Base-by-base conservation (phyloP, 1,284 basidiomycete genomes). In the Ceratobasidium sp. region DNA sequence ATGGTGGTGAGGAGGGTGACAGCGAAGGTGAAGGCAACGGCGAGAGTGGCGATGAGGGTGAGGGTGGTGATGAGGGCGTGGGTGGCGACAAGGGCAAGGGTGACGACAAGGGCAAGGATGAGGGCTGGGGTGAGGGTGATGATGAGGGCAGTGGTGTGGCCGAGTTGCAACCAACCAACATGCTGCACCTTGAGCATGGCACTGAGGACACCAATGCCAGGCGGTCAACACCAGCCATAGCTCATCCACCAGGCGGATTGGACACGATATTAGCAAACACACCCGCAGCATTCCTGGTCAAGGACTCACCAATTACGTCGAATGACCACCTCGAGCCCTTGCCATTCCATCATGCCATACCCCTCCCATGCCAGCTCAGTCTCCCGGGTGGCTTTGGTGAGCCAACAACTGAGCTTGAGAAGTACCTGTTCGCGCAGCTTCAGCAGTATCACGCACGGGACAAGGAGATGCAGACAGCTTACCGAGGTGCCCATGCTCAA, bases 1-100 rank as follows among this genome's bases (percentile, higher is more conserved):
- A 41, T 37, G 51, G 71, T 43, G 43, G 43, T 19, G 19, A 19
- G 7, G 62, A 48, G 37, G 71, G 46, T 24, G 46, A 48, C n/a
- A 27, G 34, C 22, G 37, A 64, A 14, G 22, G 43, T 5, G 63
- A 64, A n/a, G n/a, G n/a, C n/a, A n/a, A n/a, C n/a, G n/a, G n/a
- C n/a, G n/a, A n/a, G n/a, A n/a, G 39, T 41, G 39, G 39, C 39
- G 39, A 41, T 6, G 39, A 41, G 39, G 7, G 39, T 13, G 13
- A 41, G 6, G 7, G 13, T 13, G 39, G 39, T 13, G 39, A 41
- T 41, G 39, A 41, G n/a, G n/a, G n/a, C n/a, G n/a, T n/a, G n/a
- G n/a, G n/a, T n/a, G n/a, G n/a, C n/a, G n/a, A n/a, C n/a, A n/a
- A n/a, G n/a, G n/a, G n/a, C n/a, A n/a, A n/a, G n/a, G n/a, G n/a